phyloP scores from a whole-genome alignment of 306 rosid genomes.

The Rosa lucieae region DNA sequence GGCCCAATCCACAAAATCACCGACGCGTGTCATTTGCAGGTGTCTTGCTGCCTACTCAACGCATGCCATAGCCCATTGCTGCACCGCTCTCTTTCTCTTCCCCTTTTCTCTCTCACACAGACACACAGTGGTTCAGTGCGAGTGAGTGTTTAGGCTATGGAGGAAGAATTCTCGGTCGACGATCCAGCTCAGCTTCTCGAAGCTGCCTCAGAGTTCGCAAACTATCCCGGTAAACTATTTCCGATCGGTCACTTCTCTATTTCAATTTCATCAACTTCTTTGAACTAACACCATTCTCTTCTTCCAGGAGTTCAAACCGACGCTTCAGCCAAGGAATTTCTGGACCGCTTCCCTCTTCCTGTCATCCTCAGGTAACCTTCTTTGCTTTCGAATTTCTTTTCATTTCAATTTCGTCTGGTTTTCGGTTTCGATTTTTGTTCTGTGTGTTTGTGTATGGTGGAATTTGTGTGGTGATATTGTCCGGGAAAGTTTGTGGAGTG shows the following conservation, averaged over 20 bases:
- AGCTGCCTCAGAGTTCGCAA: conserved; percentile 68
- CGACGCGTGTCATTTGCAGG: background rate
- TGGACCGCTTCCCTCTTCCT: conserved; percentile 77
- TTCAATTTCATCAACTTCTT: background rate
- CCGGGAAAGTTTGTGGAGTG: background rate
- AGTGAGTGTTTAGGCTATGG: conserved; percentile 23
- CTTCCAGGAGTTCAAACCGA: conserved; percentile 66
- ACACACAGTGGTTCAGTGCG: background rate
- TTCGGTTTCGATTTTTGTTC: background rate
- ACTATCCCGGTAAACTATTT: conserved; percentile 53
- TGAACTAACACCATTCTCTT: background rate
- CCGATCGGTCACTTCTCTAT: background rate
- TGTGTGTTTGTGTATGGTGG: background rate
- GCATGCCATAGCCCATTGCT: background rate
- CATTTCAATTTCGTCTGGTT: background rate
- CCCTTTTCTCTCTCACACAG: background rate
- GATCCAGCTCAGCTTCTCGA: conserved; percentile 64
- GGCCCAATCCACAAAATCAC: background rate
- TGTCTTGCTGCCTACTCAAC: conserved; percentile 6
- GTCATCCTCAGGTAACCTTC: conserved; percentile 53
- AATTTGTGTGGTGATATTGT: background rate
- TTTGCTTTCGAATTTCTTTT: background rate
- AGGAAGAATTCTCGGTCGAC: conserved; percentile 44
- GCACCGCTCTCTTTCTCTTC: background rate
- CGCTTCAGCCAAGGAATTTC: conserved; percentile 60